Percentiles rank a stretch among this genome's conserved stretches.
These are phyloP conservation scores for Raphanus raphanistrum DNA, from an alignment of 345 rosid species.

Conservation along the genomic window DNA sequence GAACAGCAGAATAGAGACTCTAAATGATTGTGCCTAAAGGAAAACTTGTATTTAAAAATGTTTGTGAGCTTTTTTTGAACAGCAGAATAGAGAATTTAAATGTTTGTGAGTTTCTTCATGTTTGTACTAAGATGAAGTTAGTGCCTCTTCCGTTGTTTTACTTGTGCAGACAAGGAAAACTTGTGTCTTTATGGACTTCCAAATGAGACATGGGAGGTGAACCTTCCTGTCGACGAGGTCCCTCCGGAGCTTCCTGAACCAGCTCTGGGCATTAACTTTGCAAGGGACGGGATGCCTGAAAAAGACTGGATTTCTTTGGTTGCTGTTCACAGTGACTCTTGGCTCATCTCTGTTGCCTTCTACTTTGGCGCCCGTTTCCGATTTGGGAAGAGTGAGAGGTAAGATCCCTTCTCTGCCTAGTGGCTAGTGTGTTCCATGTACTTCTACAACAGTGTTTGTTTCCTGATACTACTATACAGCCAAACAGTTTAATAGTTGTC, in stretches of 20 bases:
- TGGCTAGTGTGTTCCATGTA: background rate
- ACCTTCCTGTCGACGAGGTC: constrained; percentile 97
- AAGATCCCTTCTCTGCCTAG: constrained; percentile 25
- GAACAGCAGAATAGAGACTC: background rate
- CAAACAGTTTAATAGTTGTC: background rate
- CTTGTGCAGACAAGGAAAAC: constrained; percentile 80
- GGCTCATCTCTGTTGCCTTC: constrained; percentile 96
- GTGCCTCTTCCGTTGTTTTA: background rate
- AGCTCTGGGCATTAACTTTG: constrained; percentile 93
- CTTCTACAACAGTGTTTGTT: background rate
- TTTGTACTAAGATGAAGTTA: too few relatives aligned
- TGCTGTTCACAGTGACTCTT: constrained; percentile 97
- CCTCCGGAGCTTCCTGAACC: constrained; percentile 99
- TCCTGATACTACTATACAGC: too few relatives aligned
- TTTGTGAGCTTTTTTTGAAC: background rate
- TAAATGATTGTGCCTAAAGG: background rate
- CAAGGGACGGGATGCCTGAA: constrained; percentile 99
- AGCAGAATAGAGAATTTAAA: background rate
- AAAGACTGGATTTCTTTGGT: constrained; percentile 95
- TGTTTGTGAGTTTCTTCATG: background rate
- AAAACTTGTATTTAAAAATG: too few relatives aligned
- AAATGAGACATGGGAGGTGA: constrained; percentile 95
- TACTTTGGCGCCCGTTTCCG: constrained; percentile 99
- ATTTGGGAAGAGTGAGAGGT: constrained; percentile 97
- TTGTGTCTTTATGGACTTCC: constrained; percentile 95